Percentiles rank a stretch among this genome's conserved stretches.
Conservation (phyloP, 2,329 filamentous ascomycete species). For the Apiospora phragmitis region DNA sequence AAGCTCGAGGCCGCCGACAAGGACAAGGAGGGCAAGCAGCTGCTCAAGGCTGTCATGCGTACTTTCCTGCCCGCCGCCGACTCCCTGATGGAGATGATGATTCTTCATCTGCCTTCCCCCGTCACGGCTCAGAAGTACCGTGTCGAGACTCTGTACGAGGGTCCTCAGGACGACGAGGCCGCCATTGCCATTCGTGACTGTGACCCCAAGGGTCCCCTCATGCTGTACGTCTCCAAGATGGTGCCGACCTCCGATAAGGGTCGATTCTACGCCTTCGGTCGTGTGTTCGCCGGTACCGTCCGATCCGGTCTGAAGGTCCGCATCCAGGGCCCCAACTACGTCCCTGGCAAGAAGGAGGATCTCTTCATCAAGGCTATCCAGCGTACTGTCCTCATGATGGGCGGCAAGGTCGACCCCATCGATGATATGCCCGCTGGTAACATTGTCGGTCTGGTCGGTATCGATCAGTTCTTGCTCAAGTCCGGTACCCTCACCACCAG, state of each 20-base stretch:
- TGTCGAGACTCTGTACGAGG: slow-evolving; percentile 98
- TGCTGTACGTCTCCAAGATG: slow-evolving; percentile 99
- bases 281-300: slow-evolving; percentile 99
- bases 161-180: slow-evolving; percentile 87
- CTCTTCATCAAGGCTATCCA: slow-evolving; percentile 99
- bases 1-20: slow-evolving; percentile 86
- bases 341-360: slow-evolving; percentile 97
- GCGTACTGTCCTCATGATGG: slow-evolving; percentile 99
- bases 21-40: slow-evolving; percentile 93
- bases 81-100: slow-evolving; percentile 99
- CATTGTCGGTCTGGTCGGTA: slow-evolving; percentile 98
- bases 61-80: slow-evolving; percentile 99
- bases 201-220: slow-evolving; percentile 95
- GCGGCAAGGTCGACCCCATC: slow-evolving; percentile 97
- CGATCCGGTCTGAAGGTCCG: slow-evolving; percentile 98
- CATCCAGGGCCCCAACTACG: slow-evolving; percentile 99
- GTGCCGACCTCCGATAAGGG: slow-evolving; percentile 99
- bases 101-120: slow-evolving; percentile 96
- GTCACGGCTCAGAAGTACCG: slow-evolving; percentile 96
- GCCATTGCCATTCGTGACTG: slow-evolving; percentile 98
- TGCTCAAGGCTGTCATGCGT: slow-evolving; percentile 97
- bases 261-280: slow-evolving; percentile 99
- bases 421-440: slow-evolving; percentile 99
- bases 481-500: slow-evolving; percentile 98
- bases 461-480: slow-evolving; percentile 99